Evolutionary conservation across 352 stramenopile species (phyloP), one percentile per base, ranked within the genome.

Genomic region (Phytophthora ohioensis): DNA sequence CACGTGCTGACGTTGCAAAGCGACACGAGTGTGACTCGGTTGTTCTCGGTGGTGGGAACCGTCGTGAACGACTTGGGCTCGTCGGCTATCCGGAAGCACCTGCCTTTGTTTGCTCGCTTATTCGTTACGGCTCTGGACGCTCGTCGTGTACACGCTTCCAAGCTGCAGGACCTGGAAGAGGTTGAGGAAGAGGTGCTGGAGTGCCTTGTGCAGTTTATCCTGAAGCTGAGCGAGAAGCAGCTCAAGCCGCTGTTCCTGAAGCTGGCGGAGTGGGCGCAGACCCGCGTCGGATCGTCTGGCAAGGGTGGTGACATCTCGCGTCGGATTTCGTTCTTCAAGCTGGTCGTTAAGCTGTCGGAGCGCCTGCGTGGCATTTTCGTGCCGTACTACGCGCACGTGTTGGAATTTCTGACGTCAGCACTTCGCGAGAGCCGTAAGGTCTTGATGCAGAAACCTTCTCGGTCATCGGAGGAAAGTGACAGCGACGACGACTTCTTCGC

Each of bases 181-280:
- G 85, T 95, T 2, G 88, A 97, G 45, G 87, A 95, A 53, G 85
- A 92, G 35, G 69, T 93, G 12, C 75, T 97, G 1, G 82, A 93
- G 3, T 86, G 85, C 27, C 69, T 96, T 11, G 78, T 95, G 21
- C 78, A 92, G 54, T 94, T 97, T 51, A 80, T 97, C 7, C 61
- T 97, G 30, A 93, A 95, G 54, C 63, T 97, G 31, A 96, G 86
- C 65, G 91, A 97, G 59, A 96, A 96, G 73, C 90, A 97, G 74
- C 78, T 96, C 43, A 95, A 96, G 73, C 91, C 91, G 55, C 69
- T 97, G 31, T 96, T 97, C 66, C 64, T 97, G 32, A 96, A 96
- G 68, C 69, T 97, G 48, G 70, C 70, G 15, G 85, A 94, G 73
- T 97, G 90, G 89, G 76, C 82, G 0, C 83, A 93, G 56, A 71